Base-by-base conservation (phyloP, 2,329 filamentous ascomycete genomes). In the Cercospora sp. region DNA sequence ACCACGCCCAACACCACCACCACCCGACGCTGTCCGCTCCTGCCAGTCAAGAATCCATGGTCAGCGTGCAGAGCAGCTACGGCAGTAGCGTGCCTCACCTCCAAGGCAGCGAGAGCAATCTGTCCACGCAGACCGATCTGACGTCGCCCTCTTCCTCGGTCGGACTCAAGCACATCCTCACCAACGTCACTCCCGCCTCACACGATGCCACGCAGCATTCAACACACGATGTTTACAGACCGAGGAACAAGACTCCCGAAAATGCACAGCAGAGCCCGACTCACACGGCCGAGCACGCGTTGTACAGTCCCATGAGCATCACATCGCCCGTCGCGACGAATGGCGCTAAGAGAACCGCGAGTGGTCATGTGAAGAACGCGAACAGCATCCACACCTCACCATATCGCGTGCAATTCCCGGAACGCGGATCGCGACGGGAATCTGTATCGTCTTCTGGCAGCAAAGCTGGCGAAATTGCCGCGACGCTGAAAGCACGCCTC, bases 381-480 rank as follows among this genome's bases (percentile, higher is more conserved):
- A 24, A 77, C 81, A 74, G 71, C 51, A 81, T 82, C 12, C 68
- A 71, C 16, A 69, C 49, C 66, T 75, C 69, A 62, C 72, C 72
- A 24, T 67, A 67, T 64, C 80, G 78, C 64, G 70, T 67, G 68
- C 82, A 73, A 69, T 73, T 70, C 67, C 66, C 69, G 63, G 55
- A 76, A 74, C 64, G 86, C 85, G 66, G 62, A 4, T 90, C 90
- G 30, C 86, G 91, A 75, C 93, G 89, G 70, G 88, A 88, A 58
- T 94, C 92, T 78, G 85, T 88, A 66, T 91, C 68, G 10, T 88
- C 88, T 8, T 85, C 86, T 59, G 85, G 87, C 60, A 91, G 87
- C 75, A 90, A 89, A 73, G 91, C 94, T 73, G 90, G 91, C 79
- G 92, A 96, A 85, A 91, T 95, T 84, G 93, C 92, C 49, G 87